These are phyloP conservation scores for Zygosaccharomyces bisporus DNA, from an alignment of 805 yeast species.

Conservation along the genomic window DNA sequence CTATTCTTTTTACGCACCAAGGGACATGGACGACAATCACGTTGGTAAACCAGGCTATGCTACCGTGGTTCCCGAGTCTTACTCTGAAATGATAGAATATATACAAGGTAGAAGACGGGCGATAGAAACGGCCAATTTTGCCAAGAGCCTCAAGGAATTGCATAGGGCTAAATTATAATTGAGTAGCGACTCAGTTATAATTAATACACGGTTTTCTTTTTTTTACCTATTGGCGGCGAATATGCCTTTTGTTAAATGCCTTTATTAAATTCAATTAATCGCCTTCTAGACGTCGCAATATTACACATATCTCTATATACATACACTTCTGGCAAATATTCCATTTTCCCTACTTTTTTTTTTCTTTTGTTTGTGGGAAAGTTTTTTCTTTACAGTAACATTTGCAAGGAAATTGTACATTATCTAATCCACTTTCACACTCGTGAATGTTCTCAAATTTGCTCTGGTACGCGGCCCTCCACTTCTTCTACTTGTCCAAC, in stretches of 20 bases:
- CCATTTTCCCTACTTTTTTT: background rate
- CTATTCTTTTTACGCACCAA: slow-evolving; percentile 82
- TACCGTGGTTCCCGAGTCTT: slow-evolving; percentile 80
- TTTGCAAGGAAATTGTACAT: background rate
- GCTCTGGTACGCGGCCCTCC: slow-evolving; percentile 34
- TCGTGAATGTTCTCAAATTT: slow-evolving; percentile 13
- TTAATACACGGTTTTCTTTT: too few species aligned
- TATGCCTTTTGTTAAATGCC: slow-evolving; percentile 1
- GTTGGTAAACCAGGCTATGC: slow-evolving; percentile 52
- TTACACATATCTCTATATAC: slow-evolving; percentile 3
- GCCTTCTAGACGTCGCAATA: slow-evolving; percentile 5
- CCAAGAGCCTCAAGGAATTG: slow-evolving; percentile 10
- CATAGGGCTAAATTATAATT: slow-evolving; percentile 1
- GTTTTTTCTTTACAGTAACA: background rate
- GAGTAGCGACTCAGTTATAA: too few species aligned
- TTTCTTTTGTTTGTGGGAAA: background rate
- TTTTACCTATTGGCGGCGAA: too few species aligned
- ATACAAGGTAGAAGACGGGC: slow-evolving; percentile 91
- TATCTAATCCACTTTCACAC: background rate
- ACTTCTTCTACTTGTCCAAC: slow-evolving; percentile 33
- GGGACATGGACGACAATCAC: slow-evolving; percentile 40
- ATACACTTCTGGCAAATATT: background rate
- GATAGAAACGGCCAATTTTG: slow-evolving; percentile 70
- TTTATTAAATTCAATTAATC: slow-evolving; percentile 4
- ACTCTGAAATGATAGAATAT: slow-evolving; percentile 88